Conservation (phyloP, 768 basidiomycete species). For the Coprinopsis strossmayeri region DNA sequence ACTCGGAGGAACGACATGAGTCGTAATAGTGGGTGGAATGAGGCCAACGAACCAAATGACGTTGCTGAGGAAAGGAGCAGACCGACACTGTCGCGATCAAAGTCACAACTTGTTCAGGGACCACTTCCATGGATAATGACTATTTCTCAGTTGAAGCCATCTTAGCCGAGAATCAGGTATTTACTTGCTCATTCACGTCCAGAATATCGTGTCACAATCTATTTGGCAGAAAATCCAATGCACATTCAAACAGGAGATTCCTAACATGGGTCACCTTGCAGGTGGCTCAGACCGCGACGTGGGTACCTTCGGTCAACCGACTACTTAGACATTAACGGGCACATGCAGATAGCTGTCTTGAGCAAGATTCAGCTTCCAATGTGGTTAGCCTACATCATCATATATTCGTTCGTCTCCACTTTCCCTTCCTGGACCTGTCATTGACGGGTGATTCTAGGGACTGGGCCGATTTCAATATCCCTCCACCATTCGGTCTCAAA, state of each 20-base stretch:
- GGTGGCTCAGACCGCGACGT: constrained; percentile 83
- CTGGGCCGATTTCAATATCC: constrained; percentile 86
- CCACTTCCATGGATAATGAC: constrained; percentile 68
- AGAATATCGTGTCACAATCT: neutral
- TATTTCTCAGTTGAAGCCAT: constrained; percentile 92
- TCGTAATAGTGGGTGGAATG: neutral
- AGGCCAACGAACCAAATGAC: constrained; percentile 7
- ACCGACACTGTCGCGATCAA: constrained; percentile 7
- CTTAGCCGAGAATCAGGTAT: constrained; percentile 84
- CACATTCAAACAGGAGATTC: constrained; percentile 81
- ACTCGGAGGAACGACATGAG: neutral
- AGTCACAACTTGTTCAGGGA: constrained; percentile 10
- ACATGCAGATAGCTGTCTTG: constrained; percentile 60
- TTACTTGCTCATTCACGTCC: neutral
- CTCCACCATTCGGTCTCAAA: constrained; percentile 64
- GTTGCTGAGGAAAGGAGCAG: constrained; percentile 9
- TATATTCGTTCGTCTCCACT: constrained; percentile 55
- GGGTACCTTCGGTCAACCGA: constrained; percentile 21
- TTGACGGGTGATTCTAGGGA: constrained; percentile 42
- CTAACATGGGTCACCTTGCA: constrained; percentile 83
- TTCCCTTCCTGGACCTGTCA: neutral
- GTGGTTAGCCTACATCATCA: constrained; percentile 85
- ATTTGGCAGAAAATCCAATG: constrained; percentile 79
- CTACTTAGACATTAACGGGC: neutral
- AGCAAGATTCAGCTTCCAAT: constrained; percentile 81